Conservation (phyloP, 2,329 filamentous ascomycete genomes). For the Venturia effusa region DNA sequence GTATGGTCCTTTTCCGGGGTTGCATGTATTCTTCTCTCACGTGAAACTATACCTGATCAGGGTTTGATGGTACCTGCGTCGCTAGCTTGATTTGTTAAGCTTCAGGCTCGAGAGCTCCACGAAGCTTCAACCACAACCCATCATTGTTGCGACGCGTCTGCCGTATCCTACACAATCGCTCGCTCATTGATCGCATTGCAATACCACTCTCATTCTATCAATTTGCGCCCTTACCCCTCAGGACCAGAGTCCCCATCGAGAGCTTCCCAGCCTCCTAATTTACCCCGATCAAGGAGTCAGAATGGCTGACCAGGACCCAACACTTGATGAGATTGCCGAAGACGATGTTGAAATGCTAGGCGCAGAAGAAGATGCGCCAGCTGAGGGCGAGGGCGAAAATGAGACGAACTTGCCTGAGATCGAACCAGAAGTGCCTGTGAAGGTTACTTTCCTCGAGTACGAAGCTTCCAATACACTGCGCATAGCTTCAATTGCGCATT, state of each 20-base stretch:
- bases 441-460: slow-evolving; percentile 36
- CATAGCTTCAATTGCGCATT: not conserved
- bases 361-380: not conserved
- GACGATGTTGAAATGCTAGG: slow-evolving; percentile 7
- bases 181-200: not conserved
- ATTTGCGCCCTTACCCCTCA: not conserved
- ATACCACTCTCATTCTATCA: not conserved
- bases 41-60: not conserved
- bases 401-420: slow-evolving; percentile 28
- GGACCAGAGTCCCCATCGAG: not conserved
- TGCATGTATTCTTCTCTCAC: not conserved
- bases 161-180: not conserved
- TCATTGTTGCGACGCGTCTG: not conserved
- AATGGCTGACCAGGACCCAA: slow-evolving; percentile 6
- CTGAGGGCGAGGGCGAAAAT: not conserved
- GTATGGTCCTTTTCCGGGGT: too few relatives aligned
- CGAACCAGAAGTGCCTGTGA: slow-evolving; percentile 30
- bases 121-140: not conserved
- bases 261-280: not conserved
- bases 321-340: not conserved
- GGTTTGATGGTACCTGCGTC: not conserved
- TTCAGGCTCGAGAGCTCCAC: not conserved
- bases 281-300: not conserved
- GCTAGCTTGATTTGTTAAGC: too few relatives aligned
- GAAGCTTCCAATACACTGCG: slow-evolving; percentile 13